phyloP scores from a whole-genome alignment of 2,329 filamentous ascomycete species.

The Neoscytalidium dimidiatum region DNA sequence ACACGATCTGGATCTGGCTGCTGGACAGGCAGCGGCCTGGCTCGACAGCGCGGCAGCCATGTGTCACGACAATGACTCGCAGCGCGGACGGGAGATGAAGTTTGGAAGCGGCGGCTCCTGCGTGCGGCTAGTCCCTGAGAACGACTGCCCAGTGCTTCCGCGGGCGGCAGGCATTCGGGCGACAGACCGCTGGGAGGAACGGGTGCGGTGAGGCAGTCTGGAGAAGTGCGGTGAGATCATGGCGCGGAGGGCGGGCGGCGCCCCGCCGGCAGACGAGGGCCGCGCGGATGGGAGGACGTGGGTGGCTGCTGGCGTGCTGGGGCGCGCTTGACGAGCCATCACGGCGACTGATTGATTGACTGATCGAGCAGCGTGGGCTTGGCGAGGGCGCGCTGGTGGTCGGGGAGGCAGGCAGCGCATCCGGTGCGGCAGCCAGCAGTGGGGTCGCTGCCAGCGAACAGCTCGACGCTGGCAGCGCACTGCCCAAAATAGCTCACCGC shows the following conservation, averaged over 20 bases:
- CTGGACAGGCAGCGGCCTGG: constrained; percentile 8
- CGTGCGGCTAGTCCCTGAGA: constrained; percentile 1
- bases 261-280: constrained; percentile 1
- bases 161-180: not conserved
- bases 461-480: constrained; percentile 2
- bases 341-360: not conserved
- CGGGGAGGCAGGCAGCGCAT: constrained; percentile 11
- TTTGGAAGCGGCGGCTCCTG: constrained; percentile 1
- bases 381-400: constrained; percentile 1
- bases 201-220: constrained; percentile 11
- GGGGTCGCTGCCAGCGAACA: constrained; percentile 8
- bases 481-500: constrained; percentile 7
- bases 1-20: constrained; percentile 9
- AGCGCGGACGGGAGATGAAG: not conserved
- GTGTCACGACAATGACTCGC: constrained; percentile 16
- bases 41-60: not conserved
- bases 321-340: not conserved
- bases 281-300: constrained; percentile 8
- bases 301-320: constrained; percentile 1
- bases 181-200: constrained; percentile 11
- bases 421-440: constrained; percentile 9
- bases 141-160: constrained; percentile 10
- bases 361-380: not conserved
- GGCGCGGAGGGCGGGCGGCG: constrained; percentile 13
- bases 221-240: constrained; percentile 18